phyloP scores from a whole-genome alignment of 768 basidiomycete species.

The Mycena chlorophos region DNA sequence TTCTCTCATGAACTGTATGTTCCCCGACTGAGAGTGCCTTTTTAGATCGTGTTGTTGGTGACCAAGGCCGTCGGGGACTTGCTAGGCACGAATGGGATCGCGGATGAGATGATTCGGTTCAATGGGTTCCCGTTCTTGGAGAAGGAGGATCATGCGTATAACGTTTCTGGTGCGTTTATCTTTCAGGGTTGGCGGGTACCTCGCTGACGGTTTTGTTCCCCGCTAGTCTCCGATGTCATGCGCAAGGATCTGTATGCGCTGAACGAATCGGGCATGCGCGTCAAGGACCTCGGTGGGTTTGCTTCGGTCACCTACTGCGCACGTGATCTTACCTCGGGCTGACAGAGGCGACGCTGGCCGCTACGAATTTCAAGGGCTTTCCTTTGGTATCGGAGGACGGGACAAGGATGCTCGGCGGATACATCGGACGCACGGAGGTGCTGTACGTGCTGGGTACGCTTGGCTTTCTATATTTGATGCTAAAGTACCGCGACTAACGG shows the following conservation, averaged over 20 bases:
- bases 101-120: conserved; percentile 95
- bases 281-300: conserved; percentile 75
- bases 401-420: conserved; percentile 69
- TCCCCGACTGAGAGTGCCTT: conserved; percentile 2
- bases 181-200: conserved; percentile 1
- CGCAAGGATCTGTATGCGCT: conserved; percentile 74
- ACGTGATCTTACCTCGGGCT: conserved; percentile 8
- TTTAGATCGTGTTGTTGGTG: conserved; percentile 90
- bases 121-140: conserved; percentile 97
- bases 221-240: conserved; percentile 87
- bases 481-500: conserved; percentile 6
- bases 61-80: conserved; percentile 97
- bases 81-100: conserved; percentile 90
- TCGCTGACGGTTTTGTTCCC: not conserved
- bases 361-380: conserved; percentile 84
- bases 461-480: not conserved
- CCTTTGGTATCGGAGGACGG: conserved; percentile 76
- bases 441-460: conserved; percentile 77
- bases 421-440: conserved; percentile 85
- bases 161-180: conserved; percentile 80
- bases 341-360: conserved; percentile 68
- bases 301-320: not conserved
- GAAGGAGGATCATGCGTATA: conserved; percentile 90
- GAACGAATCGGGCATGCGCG: conserved; percentile 70
- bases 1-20: not conserved